Conservation (phyloP, 257 asterid species). For the Osmanthus fragrans region DNA sequence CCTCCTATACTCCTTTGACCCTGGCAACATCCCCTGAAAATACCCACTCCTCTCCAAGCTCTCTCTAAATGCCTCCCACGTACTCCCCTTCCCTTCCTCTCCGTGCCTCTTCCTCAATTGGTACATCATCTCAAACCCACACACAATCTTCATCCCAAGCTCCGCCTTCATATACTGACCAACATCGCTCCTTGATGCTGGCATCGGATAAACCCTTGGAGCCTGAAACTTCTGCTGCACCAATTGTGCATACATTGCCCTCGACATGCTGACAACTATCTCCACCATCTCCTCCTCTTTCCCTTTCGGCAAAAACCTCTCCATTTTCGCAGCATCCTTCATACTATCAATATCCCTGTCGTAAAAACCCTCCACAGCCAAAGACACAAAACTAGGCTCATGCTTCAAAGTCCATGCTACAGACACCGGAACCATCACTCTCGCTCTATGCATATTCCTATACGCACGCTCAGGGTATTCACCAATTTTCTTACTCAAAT, state of each 20-base stretch:
- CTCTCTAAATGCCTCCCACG: slow-evolving; percentile 80
- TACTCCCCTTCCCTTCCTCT: slow-evolving; percentile 85
- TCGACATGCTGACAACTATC: slow-evolving; percentile 71
- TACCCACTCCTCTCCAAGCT: slow-evolving; percentile 72
- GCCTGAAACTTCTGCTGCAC: slow-evolving; percentile 87
- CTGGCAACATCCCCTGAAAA: slow-evolving; percentile 76
- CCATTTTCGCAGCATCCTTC: slow-evolving; percentile 83
- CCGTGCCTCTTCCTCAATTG: slow-evolving; percentile 75
- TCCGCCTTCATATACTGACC: slow-evolving; percentile 74
- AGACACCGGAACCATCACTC: slow-evolving; percentile 61
- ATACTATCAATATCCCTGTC: slow-evolving; percentile 89
- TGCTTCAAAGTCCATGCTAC: slow-evolving; percentile 81
- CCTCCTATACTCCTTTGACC: slow-evolving; percentile 74
- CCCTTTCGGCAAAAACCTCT: slow-evolving; percentile 64
- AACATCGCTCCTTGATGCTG: slow-evolving; percentile 52
- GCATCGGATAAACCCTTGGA: slow-evolving; percentile 83
- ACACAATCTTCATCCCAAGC: slow-evolving; percentile 87
- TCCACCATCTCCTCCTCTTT: slow-evolving; percentile 72
- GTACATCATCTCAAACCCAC: slow-evolving; percentile 96
- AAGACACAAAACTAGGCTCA: slow-evolving; percentile 63
- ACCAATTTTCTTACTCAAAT: slow-evolving; percentile 54
- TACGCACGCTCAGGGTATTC: slow-evolving; percentile 71
- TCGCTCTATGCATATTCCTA: slow-evolving; percentile 62
- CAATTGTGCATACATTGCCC: slow-evolving; percentile 95
- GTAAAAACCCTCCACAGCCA: slow-evolving; percentile 85